Evolutionary conservation across 1,139 yeast species (phyloP), one percentile per base, ranked within the genome.

Genomic region (Suhomyces coccinellae): DNA sequence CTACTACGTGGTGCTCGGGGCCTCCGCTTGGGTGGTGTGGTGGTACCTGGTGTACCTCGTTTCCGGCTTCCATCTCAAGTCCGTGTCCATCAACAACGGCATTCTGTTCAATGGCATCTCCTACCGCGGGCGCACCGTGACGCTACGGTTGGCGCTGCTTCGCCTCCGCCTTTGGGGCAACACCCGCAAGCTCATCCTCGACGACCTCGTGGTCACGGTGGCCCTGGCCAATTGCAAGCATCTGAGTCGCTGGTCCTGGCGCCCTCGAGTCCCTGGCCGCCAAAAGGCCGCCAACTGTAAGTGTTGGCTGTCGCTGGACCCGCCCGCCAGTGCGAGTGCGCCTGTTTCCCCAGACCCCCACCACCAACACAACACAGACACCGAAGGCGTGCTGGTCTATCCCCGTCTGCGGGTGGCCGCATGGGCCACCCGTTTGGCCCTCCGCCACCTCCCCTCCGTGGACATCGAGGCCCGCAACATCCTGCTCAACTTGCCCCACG

Each of bases 91-190:
- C 33, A 70, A 67, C 52, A 73, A 73, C 54, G 78, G 79, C 14
- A 46, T 74, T 4, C 68, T 63, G 67, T 57, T 73, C 52, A 68
- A 71, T 50, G 59, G 66, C 12, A 54, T 73, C 24, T 45, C 61
- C 6, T 43, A 66, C 34, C 50, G 48, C 12, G 47, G 57, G 22
- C 51, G 48, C 20, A 44, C 44, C 12, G 16, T 47, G 3, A 37
- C 48, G 7, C 15, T 72, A 2, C 38, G 49, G 4, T 42, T 67
- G 11, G 54, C 59, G 13, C 60, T 70, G 4, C 36, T 72, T 2
- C 51, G 75, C 20, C 56, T 72, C 33, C 52, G 73, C 40, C 58
- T 73, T 26, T 73, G 78, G 77, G 77, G 78, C 3, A 70, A 69
- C 42, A 53, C 69, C 16, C 53, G 66, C 39, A 63, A 56, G 57